Evolutionary conservation across 441 rosid species (phyloP).

Genomic region (Populus tomentosa): DNA sequence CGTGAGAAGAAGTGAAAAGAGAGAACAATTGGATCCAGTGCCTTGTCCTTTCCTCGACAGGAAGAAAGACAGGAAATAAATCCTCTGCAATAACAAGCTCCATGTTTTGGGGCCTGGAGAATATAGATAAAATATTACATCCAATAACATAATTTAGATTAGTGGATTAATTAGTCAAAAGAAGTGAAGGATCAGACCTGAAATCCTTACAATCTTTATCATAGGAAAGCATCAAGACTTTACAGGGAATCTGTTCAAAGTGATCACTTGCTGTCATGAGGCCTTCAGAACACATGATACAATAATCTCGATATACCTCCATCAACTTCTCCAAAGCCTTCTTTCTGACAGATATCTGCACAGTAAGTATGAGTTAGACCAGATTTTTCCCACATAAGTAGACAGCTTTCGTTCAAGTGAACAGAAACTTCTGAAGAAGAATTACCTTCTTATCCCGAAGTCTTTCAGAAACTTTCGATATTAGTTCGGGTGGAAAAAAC

Average conservation of each 20-base stretch:
- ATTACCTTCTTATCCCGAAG: constrained; percentile 94
- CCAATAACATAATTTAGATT: not conserved
- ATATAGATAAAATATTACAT: constrained; percentile 20
- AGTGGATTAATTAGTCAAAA: constrained; percentile 7
- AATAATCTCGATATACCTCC: constrained; percentile 74
- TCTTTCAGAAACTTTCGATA: constrained; percentile 71
- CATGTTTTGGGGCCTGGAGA: constrained; percentile 66
- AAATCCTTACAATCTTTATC: constrained; percentile 81
- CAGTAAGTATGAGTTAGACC: not conserved
- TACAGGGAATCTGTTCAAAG: constrained; percentile 83
- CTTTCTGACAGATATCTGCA: constrained; percentile 79
- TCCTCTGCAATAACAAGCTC: constrained; percentile 75
- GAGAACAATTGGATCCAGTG: constrained; percentile 84
- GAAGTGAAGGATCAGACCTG: constrained; percentile 44
- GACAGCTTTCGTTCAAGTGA: not conserved
- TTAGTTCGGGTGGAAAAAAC: constrained; percentile 45
- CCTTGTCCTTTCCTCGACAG: constrained; percentile 63
- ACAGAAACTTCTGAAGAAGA: constrained; percentile 11
- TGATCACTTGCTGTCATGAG: constrained; percentile 45
- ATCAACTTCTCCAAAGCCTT: constrained; percentile 72
- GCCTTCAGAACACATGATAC: constrained; percentile 71
- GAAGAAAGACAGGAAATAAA: constrained; percentile 66
- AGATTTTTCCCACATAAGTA: not conserved
- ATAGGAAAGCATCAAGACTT: constrained; percentile 72
- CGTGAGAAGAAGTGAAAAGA: constrained; percentile 64